phyloP scores from a whole-genome alignment of 2,329 filamentous ascomycete species.

The Penicillium sp. region DNA sequence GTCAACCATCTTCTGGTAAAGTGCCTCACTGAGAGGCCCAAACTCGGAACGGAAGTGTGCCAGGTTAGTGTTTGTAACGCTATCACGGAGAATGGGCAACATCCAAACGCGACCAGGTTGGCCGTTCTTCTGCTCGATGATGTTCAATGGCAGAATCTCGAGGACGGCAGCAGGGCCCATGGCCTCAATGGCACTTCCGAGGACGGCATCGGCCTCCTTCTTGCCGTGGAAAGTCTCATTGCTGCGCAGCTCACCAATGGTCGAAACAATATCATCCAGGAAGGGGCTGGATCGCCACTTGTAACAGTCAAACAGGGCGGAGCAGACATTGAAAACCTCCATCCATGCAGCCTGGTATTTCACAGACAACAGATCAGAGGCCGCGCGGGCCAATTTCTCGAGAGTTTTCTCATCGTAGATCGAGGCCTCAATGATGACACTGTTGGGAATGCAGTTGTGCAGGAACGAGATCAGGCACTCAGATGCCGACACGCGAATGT shows the following conservation, averaged over 20 bases:
- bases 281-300: conserved; percentile 82
- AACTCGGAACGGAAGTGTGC: conserved; percentile 82
- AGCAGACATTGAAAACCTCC: conserved; percentile 87
- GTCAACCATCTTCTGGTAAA: conserved; percentile 86
- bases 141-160: conserved; percentile 78
- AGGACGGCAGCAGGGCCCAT: conserved; percentile 88
- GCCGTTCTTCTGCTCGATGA: conserved; percentile 71
- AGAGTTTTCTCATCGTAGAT: conserved; percentile 89
- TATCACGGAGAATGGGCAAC: conserved; percentile 84
- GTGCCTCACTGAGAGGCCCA: conserved; percentile 81
- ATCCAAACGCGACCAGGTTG: conserved; percentile 91
- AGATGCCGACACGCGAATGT: conserved; percentile 90
- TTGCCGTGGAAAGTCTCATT: conserved; percentile 90
- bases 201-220: conserved; percentile 88
- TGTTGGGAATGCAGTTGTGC: conserved; percentile 81
- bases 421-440: conserved; percentile 81
- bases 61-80: conserved; percentile 83
- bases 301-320: conserved; percentile 81
- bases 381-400: conserved; percentile 71
- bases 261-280: conserved; percentile 71
- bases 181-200: conserved; percentile 81
- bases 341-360: conserved; percentile 94
- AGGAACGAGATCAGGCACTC: conserved; percentile 94
- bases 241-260: conserved; percentile 80
- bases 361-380: conserved; percentile 75